Evolutionary conservation across 78 protist genomes (phyloP).

Genomic region (Chrysochromulina tobinii): DNA sequence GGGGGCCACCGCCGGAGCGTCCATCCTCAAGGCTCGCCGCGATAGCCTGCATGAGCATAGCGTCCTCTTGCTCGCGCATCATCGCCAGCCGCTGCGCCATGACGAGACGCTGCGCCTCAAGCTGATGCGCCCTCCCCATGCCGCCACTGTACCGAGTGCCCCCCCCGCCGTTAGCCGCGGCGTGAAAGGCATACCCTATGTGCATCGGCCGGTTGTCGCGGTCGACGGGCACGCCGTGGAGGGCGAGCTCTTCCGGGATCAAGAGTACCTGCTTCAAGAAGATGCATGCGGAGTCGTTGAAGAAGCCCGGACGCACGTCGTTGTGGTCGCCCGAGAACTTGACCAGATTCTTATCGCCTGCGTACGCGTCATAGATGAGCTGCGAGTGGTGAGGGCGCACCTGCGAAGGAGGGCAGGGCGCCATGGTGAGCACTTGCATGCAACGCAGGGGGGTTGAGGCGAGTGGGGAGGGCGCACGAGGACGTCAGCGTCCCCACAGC

Average conservation of each 20-base stretch:
- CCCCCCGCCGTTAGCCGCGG: no score
- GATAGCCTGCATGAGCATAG: no score
- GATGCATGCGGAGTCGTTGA: slow-evolving; percentile 69
- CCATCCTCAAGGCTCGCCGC: no score
- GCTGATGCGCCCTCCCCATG: no score
- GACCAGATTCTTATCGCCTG: slow-evolving; percentile 72
- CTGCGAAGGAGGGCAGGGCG: no score
- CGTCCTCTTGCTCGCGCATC: no score
- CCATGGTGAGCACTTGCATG: no score
- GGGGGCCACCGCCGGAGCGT: no score
- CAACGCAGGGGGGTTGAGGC: neutral
- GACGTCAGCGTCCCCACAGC: slow-evolving; percentile 59
- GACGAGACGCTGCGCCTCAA: no score
- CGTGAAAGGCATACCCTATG: neutral
- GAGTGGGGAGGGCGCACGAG: slow-evolving; percentile 69
- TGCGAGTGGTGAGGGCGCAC: neutral
- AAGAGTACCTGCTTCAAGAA: slow-evolving; percentile 54
- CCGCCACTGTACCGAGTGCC: no score
- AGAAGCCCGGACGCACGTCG: slow-evolving; percentile 66
- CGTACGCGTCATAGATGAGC: slow-evolving; percentile 46
- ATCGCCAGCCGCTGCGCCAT: no score
- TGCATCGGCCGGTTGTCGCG: neutral
- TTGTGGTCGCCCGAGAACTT: slow-evolving; percentile 77
- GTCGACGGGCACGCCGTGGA: neutral
- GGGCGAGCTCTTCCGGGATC: neutral